A percentile compares a stretch with the other conserved stretches of the same genome.
Conservation (phyloP, 106 monocot species). For the Chionographis japonica region DNA sequence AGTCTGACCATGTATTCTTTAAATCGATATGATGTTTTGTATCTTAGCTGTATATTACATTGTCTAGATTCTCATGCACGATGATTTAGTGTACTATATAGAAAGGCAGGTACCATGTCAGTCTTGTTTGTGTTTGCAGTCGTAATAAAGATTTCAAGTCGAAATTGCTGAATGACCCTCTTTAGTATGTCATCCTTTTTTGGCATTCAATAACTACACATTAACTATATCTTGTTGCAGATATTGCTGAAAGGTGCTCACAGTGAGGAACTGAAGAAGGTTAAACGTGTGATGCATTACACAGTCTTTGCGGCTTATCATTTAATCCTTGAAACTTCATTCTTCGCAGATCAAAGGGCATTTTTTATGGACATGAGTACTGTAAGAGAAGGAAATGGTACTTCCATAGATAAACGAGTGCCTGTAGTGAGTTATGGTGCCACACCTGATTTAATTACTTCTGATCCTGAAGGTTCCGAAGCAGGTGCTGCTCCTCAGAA, state of each 20-base stretch:
- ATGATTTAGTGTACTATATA: too few relatives aligned
- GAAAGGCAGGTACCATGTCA: too few relatives aligned
- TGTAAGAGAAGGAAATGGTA: conserved; percentile 7
- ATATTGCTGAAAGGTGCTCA: conserved; percentile 82
- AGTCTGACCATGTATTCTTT: too few relatives aligned
- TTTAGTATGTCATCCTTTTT: neutral
- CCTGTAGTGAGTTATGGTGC: neutral
- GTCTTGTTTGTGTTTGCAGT: too few relatives aligned
- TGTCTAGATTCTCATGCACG: too few relatives aligned
- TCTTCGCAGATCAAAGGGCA: conserved; percentile 81
- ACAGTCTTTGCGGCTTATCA: conserved; percentile 92
- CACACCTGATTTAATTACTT: neutral
- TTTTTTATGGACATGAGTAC: conserved; percentile 37
- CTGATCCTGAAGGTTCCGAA: conserved; percentile 4
- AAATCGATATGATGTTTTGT: too few relatives aligned
- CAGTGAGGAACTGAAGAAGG: conserved; percentile 82
- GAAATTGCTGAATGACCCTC: neutral
- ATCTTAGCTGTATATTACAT: too few relatives aligned
- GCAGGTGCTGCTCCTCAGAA: neutral
- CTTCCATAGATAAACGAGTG: neutral
- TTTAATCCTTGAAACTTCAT: conserved; percentile 88
- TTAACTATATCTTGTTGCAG: conserved; percentile 33
- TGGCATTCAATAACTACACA: neutral
- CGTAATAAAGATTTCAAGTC: too few relatives aligned
- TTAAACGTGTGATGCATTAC: conserved; percentile 73